Evolutionary conservation across 345 rosid species (phyloP), one percentile per base, ranked within the genome.

Genomic region (Syzygium jambos): DNA sequence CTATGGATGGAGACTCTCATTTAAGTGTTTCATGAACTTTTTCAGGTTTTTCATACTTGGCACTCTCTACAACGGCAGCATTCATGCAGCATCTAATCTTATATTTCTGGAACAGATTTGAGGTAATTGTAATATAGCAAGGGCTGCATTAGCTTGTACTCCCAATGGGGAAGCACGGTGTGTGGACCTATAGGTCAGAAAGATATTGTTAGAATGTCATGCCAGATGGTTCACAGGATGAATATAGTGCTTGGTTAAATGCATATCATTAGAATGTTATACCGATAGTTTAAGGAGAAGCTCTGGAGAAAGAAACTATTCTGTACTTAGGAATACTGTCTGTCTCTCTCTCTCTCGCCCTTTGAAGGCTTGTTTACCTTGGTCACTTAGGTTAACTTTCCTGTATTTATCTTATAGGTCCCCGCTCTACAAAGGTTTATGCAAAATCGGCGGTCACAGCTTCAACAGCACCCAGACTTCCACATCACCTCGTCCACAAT

Each of bases 81-180:
- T 96, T 98, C 89, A 96, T 96, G 98, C 98, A 94, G 89, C 99
- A 98, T 89, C 95, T 96, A 88, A 95, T 98, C 89, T 90, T 98
- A 34, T 98, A 96, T 91, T 98, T 98, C 90, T 98, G 99, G 99
- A 98, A 96, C 91, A 96, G 98, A 53, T 98, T 98, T 80, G 99
- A 98, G 99, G 99, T 98, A 92, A 89, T 30, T 52, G 83, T 77
- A 43, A 29, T 87, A 55, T 49, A 55, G 82, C 82, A 73, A 34
- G 49, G 25, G 80, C 13, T 5, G 80, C 80, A 52, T 53, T 52
- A 23, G 78, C 9, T 10, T 59, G 30, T 84, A 17, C 16, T 49
- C 49, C 15, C 49, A 19, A 73, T 38, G 38, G 38, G 8, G 4
- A 73, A 73, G 82, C 82, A 10, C 27, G 19, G 43, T 19, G 82